phyloP scores from a whole-genome alignment of 257 asterid genomes.

The Buddleja alternifolia region DNA sequence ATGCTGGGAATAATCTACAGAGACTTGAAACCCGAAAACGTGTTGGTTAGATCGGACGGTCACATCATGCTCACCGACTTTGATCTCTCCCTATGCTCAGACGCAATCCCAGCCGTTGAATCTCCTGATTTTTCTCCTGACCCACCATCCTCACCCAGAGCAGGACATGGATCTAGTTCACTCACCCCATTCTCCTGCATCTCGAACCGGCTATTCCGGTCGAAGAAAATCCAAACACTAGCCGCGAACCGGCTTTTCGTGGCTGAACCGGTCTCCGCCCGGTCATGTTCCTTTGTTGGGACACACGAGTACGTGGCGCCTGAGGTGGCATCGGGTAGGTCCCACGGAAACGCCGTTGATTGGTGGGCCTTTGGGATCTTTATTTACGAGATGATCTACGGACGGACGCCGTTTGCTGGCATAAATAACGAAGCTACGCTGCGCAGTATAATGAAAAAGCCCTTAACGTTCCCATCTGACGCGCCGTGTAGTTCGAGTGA shows the following conservation, averaged over 20 bases:
- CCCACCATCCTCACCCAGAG: conserved; percentile 35
- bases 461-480: conserved; percentile 55
- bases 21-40: conserved; percentile 90
- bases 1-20: conserved; percentile 90
- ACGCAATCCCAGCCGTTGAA: conserved; percentile 80
- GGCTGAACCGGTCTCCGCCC: conserved; percentile 85
- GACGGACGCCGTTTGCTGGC: conserved; percentile 83
- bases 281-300: conserved; percentile 86
- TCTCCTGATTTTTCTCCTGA: conserved; percentile 52
- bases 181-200: conserved; percentile 71
- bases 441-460: conserved; percentile 54
- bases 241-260: conserved; percentile 69
- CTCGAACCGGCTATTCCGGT: conserved; percentile 61
- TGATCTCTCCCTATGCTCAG: conserved; percentile 82
- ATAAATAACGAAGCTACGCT: conserved; percentile 61
- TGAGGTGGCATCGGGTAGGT: conserved; percentile 81
- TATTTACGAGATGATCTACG: conserved; percentile 85
- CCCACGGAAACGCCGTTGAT: conserved; percentile 92
- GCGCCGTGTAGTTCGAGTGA: conserved; percentile 47
- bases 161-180: conserved; percentile 21
- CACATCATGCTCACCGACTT: conserved; percentile 92
- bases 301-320: conserved; percentile 97
- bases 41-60: conserved; percentile 88
- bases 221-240: conserved; percentile 64
- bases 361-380: conserved; percentile 95